Percentiles rank a stretch among this genome's conserved stretches.
Evolutionary conservation across 169 alveolate species (phyloP).

Genomic region (Plasmodium gallinaceum): DNA sequence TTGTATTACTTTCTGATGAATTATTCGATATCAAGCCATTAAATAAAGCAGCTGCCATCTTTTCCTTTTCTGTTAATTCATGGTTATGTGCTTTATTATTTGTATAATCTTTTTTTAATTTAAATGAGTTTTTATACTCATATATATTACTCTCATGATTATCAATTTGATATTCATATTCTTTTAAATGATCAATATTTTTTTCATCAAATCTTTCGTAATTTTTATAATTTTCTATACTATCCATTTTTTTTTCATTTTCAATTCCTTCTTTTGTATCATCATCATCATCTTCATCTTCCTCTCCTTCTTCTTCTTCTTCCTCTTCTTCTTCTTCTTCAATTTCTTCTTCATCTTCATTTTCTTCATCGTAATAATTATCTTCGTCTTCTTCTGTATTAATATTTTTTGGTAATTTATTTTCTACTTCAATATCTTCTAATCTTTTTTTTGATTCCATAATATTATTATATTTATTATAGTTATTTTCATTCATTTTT

Average conservation of each 20-base stretch:
- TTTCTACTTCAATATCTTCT: constrained; percentile 4
- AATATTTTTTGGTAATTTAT: constrained; percentile 4
- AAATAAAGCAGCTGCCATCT: constrained; percentile 79
- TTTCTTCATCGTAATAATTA: constrained; percentile 15
- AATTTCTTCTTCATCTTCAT: constrained; percentile 12
- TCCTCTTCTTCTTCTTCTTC: constrained; percentile 44
- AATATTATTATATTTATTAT: constrained; percentile 13
- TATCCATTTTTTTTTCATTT: constrained; percentile 58
- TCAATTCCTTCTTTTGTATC: not conserved
- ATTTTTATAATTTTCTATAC: constrained; percentile 21
- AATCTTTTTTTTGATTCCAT: constrained; percentile 12
- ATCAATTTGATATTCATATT: not conserved
- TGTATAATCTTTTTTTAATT: not conserved
- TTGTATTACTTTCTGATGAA: constrained; percentile 16
- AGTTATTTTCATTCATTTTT: not conserved
- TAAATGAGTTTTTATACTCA: constrained; percentile 6
- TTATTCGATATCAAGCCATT: constrained; percentile 65
- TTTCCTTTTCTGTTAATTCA: constrained; percentile 73
- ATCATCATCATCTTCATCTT: constrained; percentile 13
- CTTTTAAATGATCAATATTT: constrained; percentile 5
- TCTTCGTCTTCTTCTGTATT: constrained; percentile 12
- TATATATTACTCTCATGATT: constrained; percentile 11
- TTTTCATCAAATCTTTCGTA: constrained; percentile 40
- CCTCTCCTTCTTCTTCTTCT: constrained; percentile 25
- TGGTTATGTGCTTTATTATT: not conserved